These are phyloP conservation scores for Arthrinium puccinioides DNA, from an alignment of 2,329 filamentous ascomycete species.

Conservation along the genomic window DNA sequence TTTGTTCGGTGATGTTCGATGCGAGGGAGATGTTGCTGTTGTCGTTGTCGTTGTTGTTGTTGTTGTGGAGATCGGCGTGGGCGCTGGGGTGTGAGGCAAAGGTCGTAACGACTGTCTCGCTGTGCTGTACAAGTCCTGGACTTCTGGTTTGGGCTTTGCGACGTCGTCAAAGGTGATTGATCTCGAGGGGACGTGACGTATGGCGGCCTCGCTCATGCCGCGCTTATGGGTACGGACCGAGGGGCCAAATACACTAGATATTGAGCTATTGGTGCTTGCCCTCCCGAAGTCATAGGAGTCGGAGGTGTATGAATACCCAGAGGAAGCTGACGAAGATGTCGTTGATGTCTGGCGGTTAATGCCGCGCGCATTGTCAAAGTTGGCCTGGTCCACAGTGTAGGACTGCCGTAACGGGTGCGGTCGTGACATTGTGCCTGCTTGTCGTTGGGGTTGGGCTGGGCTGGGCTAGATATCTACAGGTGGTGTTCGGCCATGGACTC, in stretches of 20 bases:
- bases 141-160: slow-evolving; percentile 34
- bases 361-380: slow-evolving; percentile 29
- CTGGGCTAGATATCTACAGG: no score
- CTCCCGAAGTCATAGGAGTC: slow-evolving; percentile 47
- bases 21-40: slow-evolving; percentile 15
- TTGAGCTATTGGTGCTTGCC: slow-evolving; percentile 66
- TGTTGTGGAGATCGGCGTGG: background rate
- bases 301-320: slow-evolving; percentile 52
- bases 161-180: slow-evolving; percentile 37
- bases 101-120: slow-evolving; percentile 73
- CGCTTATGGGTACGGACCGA: slow-evolving; percentile 54
- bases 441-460: slow-evolving; percentile 18
- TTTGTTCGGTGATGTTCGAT: slow-evolving; percentile 16
- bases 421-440: slow-evolving; percentile 41
- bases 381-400: slow-evolving; percentile 32
- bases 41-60: no score
- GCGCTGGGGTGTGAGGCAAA: slow-evolving; percentile 25
- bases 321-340: slow-evolving; percentile 64
- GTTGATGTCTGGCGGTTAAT: slow-evolving; percentile 60
- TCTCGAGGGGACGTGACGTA: slow-evolving; percentile 41
- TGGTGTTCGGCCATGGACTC: no score
- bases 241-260: slow-evolving; percentile 53
- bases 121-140: slow-evolving; percentile 62
- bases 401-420: slow-evolving; percentile 50
- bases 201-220: slow-evolving; percentile 64